These are phyloP conservation scores for Seiridium cupressi DNA, from an alignment of 2,329 filamentous ascomycete species.

Conservation along the genomic window DNA sequence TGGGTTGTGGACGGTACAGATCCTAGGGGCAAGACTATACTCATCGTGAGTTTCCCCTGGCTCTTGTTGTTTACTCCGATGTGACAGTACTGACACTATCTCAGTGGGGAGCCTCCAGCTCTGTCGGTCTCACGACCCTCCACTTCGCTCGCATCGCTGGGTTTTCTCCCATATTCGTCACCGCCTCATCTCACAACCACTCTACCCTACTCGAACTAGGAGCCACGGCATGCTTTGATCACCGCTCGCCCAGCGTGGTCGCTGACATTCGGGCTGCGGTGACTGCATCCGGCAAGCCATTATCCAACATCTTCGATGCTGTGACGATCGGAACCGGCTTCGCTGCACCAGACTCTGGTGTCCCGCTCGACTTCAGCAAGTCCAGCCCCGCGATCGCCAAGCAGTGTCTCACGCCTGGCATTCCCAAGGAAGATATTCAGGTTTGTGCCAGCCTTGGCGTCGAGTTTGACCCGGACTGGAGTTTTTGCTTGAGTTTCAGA, in stretches of 20 bases:
- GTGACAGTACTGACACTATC: not conserved
- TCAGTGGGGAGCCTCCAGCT: constrained; percentile 28
- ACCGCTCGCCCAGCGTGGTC: constrained; percentile 23
- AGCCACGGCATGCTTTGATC: constrained; percentile 29
- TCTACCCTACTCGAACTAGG: constrained; percentile 24
- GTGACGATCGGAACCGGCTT: constrained; percentile 10
- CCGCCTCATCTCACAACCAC: constrained; percentile 24
- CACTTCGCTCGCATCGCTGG: constrained; percentile 26
- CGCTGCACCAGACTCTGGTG: not conserved
- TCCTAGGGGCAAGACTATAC: constrained; percentile 10
- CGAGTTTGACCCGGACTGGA: constrained; percentile 10
- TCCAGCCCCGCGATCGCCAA: constrained; percentile 11
- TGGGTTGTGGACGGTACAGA: constrained; percentile 4
- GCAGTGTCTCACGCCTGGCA: constrained; percentile 10
- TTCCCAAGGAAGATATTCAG: not conserved
- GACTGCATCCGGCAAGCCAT: constrained; percentile 1
- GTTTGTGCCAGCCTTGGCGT: constrained; percentile 7
- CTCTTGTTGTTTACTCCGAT: too few relatives aligned
- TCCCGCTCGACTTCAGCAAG: constrained; percentile 5
- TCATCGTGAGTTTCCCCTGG: constrained; percentile 10
- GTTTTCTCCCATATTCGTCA: constrained; percentile 25
- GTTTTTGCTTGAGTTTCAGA: constrained; percentile 6
- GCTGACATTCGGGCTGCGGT: constrained; percentile 13
- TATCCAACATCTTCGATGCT: constrained; percentile 12
- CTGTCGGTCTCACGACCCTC: constrained; percentile 27